Percentiles rank a stretch among this genome's conserved stretches.
Evolutionary conservation across 2,329 filamentous ascomycete species (phyloP).

Genomic region (Blumeria graminis): DNA sequence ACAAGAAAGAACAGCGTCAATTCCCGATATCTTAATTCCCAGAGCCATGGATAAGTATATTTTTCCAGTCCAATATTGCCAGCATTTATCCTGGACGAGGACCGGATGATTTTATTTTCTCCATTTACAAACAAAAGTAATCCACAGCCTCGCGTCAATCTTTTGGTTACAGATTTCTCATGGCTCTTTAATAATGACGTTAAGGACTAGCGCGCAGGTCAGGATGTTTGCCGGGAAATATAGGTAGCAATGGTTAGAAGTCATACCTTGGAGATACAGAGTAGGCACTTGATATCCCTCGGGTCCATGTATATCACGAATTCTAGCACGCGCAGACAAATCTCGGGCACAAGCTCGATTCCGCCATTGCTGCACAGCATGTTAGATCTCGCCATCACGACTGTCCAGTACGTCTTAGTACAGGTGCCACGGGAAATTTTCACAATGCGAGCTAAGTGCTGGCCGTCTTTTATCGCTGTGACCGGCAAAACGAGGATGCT

Average conservation of each 20-base stretch:
- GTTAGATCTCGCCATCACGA: constrained; percentile 1
- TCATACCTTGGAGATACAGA: constrained; percentile 8
- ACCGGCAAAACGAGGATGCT: too few species aligned
- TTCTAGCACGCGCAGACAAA: constrained; percentile 8
- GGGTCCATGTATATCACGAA: constrained; percentile 6
- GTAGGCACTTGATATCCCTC: constrained; percentile 3
- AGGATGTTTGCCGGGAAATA: not conserved
- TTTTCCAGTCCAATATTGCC: not conserved
- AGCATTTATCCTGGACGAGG: not conserved
- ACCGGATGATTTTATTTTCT: constrained; percentile 1
- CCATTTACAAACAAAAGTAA: constrained; percentile 5
- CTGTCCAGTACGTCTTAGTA: too few species aligned
- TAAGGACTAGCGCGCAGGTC: constrained; percentile 4
- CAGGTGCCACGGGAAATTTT: too few species aligned
- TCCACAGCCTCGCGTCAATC: constrained; percentile 1
- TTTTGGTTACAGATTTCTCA: constrained; percentile 7
- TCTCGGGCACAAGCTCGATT: constrained; percentile 6
- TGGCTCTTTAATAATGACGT: constrained; percentile 7
- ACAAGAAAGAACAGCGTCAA: constrained; percentile 6
- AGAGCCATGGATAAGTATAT: constrained; percentile 9
- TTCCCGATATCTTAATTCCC: constrained; percentile 7
- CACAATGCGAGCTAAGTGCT: too few species aligned
- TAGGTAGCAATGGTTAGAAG: not conserved
- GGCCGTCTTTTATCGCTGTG: too few species aligned
- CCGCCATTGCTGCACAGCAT: constrained; percentile 5